Percentiles rank a stretch among this genome's conserved stretches.
phyloP scores from a whole-genome alignment of 345 rosid species.

The Populus ilicifolia region DNA sequence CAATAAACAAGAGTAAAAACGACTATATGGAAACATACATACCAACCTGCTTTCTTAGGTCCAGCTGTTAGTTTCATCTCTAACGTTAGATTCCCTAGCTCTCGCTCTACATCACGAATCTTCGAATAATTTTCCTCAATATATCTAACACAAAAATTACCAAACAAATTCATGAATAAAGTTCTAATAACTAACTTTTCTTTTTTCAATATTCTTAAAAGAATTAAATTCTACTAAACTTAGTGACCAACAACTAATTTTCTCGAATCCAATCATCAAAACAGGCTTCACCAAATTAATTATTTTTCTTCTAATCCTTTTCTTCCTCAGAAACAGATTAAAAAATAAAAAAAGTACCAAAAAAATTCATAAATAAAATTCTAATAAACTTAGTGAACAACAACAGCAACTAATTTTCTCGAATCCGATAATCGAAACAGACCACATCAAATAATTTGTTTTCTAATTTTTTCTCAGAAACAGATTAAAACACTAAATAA shows the following conservation, averaged over 20 bases:
- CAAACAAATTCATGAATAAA: not conserved
- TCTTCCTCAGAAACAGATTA: not conserved
- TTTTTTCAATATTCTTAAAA: too few species aligned
- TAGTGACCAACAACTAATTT: not conserved
- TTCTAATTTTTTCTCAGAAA: not conserved
- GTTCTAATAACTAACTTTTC: too few species aligned
- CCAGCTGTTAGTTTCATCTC: constrained; percentile 98
- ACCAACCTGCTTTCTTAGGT: constrained; percentile 85
- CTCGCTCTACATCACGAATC: constrained; percentile 82
- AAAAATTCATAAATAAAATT: too few species aligned
- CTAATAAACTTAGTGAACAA: not conserved
- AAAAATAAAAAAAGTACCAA: not conserved
- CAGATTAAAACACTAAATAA: not conserved
- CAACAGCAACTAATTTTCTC: not conserved
- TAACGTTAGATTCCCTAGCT: constrained; percentile 64
- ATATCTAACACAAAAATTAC: constrained; percentile 41
- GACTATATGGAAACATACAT: constrained; percentile 1
- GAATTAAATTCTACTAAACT: not conserved
- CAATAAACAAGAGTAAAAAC: not conserved
- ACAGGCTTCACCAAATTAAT: not conserved
- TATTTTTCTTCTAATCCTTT: too few species aligned
- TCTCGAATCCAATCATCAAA: not conserved
- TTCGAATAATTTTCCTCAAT: constrained; percentile 82
- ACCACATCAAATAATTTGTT: not conserved
- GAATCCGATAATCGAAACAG: not conserved